Conservation (phyloP, 306 rosid genomes). For the Prunus mongolica region DNA sequence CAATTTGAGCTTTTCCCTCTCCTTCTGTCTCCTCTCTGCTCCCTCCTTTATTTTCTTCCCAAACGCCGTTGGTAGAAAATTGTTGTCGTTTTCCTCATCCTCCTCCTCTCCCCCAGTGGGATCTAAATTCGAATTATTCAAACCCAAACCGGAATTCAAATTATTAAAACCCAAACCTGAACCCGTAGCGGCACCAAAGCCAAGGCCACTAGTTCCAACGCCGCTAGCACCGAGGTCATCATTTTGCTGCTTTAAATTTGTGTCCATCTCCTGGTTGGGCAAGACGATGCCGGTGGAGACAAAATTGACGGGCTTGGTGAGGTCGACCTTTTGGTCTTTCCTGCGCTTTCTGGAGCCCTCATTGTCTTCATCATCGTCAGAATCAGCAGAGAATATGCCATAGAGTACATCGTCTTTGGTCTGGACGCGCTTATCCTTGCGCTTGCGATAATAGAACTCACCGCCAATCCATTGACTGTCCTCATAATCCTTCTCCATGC, state of each 20-base stretch:
- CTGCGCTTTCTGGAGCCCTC: slow-evolving; percentile 51
- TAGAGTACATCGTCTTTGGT: slow-evolving; percentile 75
- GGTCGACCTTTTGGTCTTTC: slow-evolving; percentile 47
- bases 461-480: slow-evolving; percentile 62
- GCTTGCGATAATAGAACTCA: slow-evolving; percentile 60
- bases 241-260: slow-evolving; percentile 33
- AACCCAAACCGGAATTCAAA: slow-evolving; percentile 31
- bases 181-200: slow-evolving; percentile 56
- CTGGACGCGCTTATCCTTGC: slow-evolving; percentile 65
- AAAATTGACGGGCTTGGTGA: slow-evolving; percentile 76
- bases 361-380: slow-evolving; percentile 47
- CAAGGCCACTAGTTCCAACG: slow-evolving; percentile 39
- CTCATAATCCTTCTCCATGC: slow-evolving; percentile 75
- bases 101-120: slow-evolving; percentile 17
- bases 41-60: slow-evolving; percentile 86
- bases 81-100: not conserved
- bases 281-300: slow-evolving; percentile 68
- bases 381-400: slow-evolving; percentile 60
- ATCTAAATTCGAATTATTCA: slow-evolving; percentile 14
- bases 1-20: slow-evolving; percentile 47
- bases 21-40: slow-evolving; percentile 63
- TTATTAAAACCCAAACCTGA: slow-evolving; percentile 39
- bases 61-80: slow-evolving; percentile 67
- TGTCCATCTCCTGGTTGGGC: slow-evolving; percentile 60
- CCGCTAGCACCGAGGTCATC: slow-evolving; percentile 15